These are phyloP conservation scores for Macroventuria anomochaeta DNA, from an alignment of 2,329 filamentous ascomycete genomes.

Conservation along the genomic window DNA sequence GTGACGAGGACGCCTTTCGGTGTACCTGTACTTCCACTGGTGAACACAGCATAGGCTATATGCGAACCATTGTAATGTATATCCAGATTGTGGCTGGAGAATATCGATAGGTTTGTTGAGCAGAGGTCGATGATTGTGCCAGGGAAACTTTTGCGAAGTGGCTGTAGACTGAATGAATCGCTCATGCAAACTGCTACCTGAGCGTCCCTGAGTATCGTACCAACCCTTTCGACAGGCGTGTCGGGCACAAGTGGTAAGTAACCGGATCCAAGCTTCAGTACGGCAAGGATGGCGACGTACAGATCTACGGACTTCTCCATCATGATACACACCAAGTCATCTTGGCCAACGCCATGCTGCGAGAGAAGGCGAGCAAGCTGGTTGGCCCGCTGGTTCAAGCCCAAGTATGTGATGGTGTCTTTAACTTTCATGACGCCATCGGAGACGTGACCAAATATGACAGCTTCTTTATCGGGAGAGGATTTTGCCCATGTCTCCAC, in stretches of 20 bases:
- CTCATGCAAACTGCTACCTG: constrained; percentile 58
- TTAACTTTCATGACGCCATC: constrained; percentile 41
- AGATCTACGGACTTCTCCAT: constrained; percentile 78
- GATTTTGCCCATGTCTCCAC: constrained; percentile 62
- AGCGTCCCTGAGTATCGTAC: constrained; percentile 68
- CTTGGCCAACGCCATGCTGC: constrained; percentile 54
- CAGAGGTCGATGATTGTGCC: constrained; percentile 40
- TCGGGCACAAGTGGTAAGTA: constrained; percentile 81
- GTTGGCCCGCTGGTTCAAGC: constrained; percentile 71
- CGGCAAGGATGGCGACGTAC: constrained; percentile 76
- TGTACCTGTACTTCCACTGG: constrained; percentile 79
- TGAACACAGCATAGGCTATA: constrained; percentile 80
- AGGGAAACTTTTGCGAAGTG: constrained; percentile 12
- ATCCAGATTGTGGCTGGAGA: constrained; percentile 47
- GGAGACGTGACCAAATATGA: constrained; percentile 66
- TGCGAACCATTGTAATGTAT: constrained; percentile 55
- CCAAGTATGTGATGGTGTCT: constrained; percentile 65
- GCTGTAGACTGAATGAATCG: constrained; percentile 27
- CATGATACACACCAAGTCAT: constrained; percentile 72
- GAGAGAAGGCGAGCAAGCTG: constrained; percentile 65
- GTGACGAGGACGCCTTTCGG: constrained; percentile 83
- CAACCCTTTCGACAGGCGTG: constrained; percentile 68
- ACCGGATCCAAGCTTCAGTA: constrained; percentile 75
- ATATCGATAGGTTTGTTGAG: constrained; percentile 35
- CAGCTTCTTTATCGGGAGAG: constrained; percentile 63